Evolutionary conservation across 208 protist genomes (phyloP).

Genomic region (Wallacemonas sp.): DNA sequence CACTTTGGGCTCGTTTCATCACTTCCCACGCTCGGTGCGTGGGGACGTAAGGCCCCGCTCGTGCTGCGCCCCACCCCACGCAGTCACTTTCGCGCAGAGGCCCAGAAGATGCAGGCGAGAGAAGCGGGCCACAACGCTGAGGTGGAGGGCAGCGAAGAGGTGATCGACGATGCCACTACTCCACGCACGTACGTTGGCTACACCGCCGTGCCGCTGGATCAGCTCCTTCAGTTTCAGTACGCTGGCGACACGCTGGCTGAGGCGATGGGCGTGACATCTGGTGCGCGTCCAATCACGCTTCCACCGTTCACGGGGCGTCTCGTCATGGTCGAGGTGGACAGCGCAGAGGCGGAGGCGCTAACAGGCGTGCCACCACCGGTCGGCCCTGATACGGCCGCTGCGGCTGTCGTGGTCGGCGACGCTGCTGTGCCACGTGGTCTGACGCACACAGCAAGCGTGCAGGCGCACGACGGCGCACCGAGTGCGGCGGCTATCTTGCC

Average conservation of each 20-base stretch:
- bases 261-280: not conserved
- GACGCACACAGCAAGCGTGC: not conserved
- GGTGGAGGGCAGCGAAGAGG: not conserved
- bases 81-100: not conserved
- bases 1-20: slow-evolving; percentile 47
- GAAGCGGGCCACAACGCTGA: not conserved
- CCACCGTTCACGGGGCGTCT: slow-evolving; percentile 27
- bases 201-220: not conserved
- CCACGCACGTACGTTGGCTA: slow-evolving; percentile 10
- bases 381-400: not conserved
- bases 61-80: slow-evolving; percentile 13
- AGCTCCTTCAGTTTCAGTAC: slow-evolving; percentile 12
- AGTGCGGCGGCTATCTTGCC: not conserved
- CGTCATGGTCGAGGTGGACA: slow-evolving; percentile 29
- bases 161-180: not conserved
- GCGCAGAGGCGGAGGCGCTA: not conserved
- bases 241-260: not conserved
- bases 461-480: not conserved
- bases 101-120: not conserved
- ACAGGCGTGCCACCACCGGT: no score
- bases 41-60: slow-evolving; percentile 45
- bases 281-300: no score
- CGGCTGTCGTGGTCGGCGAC: not conserved
- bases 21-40: slow-evolving; percentile 39
- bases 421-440: not conserved